Base-by-base conservation (phyloP, 331 rosid species). In the Arachis monticola region DNA sequence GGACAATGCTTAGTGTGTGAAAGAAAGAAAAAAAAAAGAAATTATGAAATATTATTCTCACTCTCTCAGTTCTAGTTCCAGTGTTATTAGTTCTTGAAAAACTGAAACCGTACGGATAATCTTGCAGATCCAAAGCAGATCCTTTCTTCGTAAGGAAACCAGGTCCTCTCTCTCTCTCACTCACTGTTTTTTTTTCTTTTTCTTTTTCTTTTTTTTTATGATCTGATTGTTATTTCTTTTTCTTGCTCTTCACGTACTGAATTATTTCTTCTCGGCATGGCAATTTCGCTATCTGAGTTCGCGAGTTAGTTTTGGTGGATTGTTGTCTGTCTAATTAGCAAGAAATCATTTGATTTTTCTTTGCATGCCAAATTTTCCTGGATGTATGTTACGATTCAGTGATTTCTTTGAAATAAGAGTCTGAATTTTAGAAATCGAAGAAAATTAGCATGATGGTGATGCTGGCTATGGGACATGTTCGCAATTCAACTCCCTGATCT, bases 131-230 rank as follows among this genome's bases (percentile, higher is more conserved):
- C 53, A 48, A 48, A 48, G 10, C 7, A 7, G 53, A 48, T 48
- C 10, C 53, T 48, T 10, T 48, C 53, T 48, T 12, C 53, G 3
- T 53, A 42, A 63, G 5, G 12, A 38, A 38, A 64, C 62, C 69
- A 46, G 58, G 38, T 78, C 8, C 44, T 64, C 70, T 22, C 27
- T 53, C 30, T 61, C 66, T 70, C 27, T 69, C 71, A 50, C n/a
- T 58, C 60, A 5, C 42, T 47, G 6, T 22, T 47, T 10, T 61
- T 5, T 31, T 22, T 1, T 61, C 30, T 62, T 8, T 65, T 5
- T 73, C 53, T 44, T 1, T 3, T 47, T 10, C 9, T 3, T 10
- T 31, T 63, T 74, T 70, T 64, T 41, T 64, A 6, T 63, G 51
- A 60, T 40, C 30, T 62, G 12, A 48, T 48, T 8, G 9, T 48